Base-by-base conservation (phyloP, 1,284 basidiomycete species). In the Tetrapyrgos nigripes region DNA sequence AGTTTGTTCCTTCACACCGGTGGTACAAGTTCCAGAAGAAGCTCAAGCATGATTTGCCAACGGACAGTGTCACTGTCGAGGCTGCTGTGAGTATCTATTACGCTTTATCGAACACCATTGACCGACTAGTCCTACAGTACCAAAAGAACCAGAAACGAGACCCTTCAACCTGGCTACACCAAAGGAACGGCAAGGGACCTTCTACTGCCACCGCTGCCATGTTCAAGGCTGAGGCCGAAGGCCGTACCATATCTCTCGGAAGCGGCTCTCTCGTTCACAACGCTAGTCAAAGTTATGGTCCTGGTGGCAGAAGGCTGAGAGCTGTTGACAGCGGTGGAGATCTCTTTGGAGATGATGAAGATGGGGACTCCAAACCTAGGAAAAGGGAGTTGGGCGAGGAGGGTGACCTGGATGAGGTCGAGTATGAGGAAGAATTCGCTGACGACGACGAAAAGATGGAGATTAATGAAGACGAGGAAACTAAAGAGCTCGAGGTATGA, bases 21-120 rank as follows among this genome's bases (percentile, higher is more conserved):
- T 95, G 91, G 89, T 96, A 95, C 79, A 93, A 93, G 73, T 94
- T 95, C 70, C 90, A 91, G 75, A 93, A 92, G 78, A 88, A 87
- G 66, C 83, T 90, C 46, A 88, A 87, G 61, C 86, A 92, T 67
- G 80, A 85, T 64, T 79, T 92, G 31, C 86, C 90, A 45, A 83
- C 83, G 62, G 91, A 93, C 70, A 91, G 91, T 14, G 88, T 91
- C 68, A 80, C 84, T 48, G 78, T 93, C 70, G 92, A 93, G 74
- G 69, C 81, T 71, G 65, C 73, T 67, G 73, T 78, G 71, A 65
- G 68, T 67, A 55, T 64, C 47, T 59, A 51, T 47, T 17, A 40
- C 21, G n/a, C 24, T 43, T 26, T 5, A 46, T 10, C 23, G 35
- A 26, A 10, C 51, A 50, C 49, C 13, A 51, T 45, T 43, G 35